Evolutionary conservation across 1,284 basidiomycete genomes (phyloP), one percentile per base, ranked within the genome.

Genomic region (Ustilago curta): DNA sequence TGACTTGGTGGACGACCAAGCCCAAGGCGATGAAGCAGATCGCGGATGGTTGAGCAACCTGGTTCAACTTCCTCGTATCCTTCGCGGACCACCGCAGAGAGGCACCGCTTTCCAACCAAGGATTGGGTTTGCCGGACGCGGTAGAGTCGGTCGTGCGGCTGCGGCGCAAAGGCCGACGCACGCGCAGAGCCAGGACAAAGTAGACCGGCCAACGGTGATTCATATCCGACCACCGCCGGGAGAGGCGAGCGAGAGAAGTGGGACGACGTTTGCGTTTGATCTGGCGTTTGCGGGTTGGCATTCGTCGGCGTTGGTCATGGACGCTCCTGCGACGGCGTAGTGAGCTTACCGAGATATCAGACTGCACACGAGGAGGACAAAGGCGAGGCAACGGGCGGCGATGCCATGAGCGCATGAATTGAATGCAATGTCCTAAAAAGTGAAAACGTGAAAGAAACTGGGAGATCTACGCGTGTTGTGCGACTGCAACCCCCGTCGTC

Each of bases 261-360:
- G 18, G 3, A 43, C 32, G 35, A 32, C 56, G 21, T 76, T 75
- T 54, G 76, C 67, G 8, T 78, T 72, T 31, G 76, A 78, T 45
- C 54, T 78, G 14, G 76, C 70, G 0, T 76, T 78, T 54, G 73
- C 76, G 1, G 76, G 76, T 0, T 74, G 71, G 71, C 71, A 74
- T 37, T 58, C 52, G 4, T 50, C 44, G 2, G 71, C 71, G 5
- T 59, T 74, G 18, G 66, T 65, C 8, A 68, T 74, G 65, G 19
- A 63, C 6, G 40, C 47, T 4, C 67, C 67, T 8, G 23, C 45
- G 35, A 37, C 35, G 35, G 16, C 35, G 35, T 12, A 37, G 35
- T 37, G 12, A 37, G 14, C 35, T 37, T 12, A 35, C 4, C 14
- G 16, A 8, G 31, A 37, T 37, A 14, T 37, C 35, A 37, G 35